A percentile compares a stretch with the other conserved stretches of the same genome.
phyloP scores from a whole-genome alignment of 2,329 filamentous ascomycete species.

The Rugonectria rugulosa region DNA sequence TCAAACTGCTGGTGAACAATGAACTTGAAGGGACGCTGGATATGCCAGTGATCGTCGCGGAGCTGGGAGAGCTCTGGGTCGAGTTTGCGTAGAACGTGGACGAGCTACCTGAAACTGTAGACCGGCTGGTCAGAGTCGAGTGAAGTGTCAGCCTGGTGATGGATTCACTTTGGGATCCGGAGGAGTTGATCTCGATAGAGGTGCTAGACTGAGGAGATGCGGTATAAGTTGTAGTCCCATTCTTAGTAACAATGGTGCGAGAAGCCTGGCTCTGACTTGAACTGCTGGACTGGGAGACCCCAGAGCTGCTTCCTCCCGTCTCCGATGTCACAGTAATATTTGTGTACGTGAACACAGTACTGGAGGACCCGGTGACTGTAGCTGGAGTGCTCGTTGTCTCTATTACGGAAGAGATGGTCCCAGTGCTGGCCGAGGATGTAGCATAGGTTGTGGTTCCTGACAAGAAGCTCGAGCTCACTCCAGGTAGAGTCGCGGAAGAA shows the following conservation, averaged over 20 bases:
- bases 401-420: background rate
- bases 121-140: conserved; percentile 20
- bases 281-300: too few relatives aligned
- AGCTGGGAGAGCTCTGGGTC: background rate
- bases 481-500: background rate
- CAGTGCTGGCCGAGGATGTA: background rate
- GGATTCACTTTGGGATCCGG: background rate
- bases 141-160: conserved; percentile 17
- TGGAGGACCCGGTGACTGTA: background rate
- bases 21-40: background rate
- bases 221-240: conserved; percentile 4
- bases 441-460: background rate
- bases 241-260: background rate
- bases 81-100: conserved; percentile 13
- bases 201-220: background rate
- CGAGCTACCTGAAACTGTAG: conserved; percentile 13
- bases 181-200: background rate
- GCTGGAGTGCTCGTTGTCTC: background rate
- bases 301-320: too few relatives aligned
- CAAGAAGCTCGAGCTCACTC: background rate
- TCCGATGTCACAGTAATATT: background rate
- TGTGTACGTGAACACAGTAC: background rate
- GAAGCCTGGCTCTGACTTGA: background rate
- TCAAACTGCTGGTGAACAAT: conserved; percentile 2
- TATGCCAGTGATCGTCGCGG: background rate